Evolutionary conservation across 345 rosid genomes (phyloP), one percentile per base, ranked within the genome.

Genomic region (Salix dunnii): DNA sequence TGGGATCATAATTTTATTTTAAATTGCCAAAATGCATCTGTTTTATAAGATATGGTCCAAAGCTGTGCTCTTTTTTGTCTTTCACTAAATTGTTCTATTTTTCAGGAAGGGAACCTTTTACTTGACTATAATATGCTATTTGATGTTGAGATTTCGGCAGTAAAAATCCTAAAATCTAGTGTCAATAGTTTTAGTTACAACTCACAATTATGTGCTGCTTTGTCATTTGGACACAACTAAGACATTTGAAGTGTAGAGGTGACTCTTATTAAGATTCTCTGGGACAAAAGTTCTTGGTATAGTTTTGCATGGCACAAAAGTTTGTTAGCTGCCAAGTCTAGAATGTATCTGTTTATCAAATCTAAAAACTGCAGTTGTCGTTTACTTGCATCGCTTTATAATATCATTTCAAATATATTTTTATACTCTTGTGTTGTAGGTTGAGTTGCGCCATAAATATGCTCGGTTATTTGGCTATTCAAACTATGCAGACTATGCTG

Each of bases 391-490:
- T 3, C 0, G 16, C 49, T 46, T 40, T 46, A 46, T 46, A 43
- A 13, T 46, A 46, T 14, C 49, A 12, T 46, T 46, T 46, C 17
- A 68, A 73, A 70, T 11, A 23, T 68, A 31, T 35, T 67, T n/a
- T 62, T 70, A 28, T 66, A 81, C 68, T 36, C 40, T 64, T 1
- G 51, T 42, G 77, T 74, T 81, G 72, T 79, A 95, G 99, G 96
- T 93, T 51, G 91, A 91, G 66, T 78, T 84, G 67, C 99, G 99
- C 78, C 98, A 93, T 77, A 95, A 89, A 80, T 82, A 89, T 83
- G 96, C 97, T 77, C 86, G 97, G 55, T 79, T 91, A 71, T 89
- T 93, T 84, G 99, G 94, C 75, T 89, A 90, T 88, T 85, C 94
- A 74, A 92, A 89, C 83, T 95, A 88, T 64, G 96, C 98, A 14